Percentiles rank a stretch among this genome's conserved stretches.
These are phyloP conservation scores for Yamadazyma mexicana DNA, from an alignment of 1,139 yeast genomes.

Conservation along the genomic window DNA sequence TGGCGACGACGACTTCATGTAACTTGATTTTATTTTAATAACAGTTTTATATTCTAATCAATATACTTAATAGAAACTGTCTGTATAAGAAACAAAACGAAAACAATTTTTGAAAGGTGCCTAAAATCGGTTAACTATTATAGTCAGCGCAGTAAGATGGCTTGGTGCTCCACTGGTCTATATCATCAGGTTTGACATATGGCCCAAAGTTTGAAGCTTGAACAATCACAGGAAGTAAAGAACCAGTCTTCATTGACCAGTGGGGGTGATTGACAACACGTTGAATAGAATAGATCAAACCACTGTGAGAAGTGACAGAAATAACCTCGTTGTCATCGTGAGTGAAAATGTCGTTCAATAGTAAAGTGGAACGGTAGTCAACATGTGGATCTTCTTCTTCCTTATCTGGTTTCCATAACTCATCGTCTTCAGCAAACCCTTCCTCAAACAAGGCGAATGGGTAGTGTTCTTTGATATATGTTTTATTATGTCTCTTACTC, in stretches of 20 bases:
- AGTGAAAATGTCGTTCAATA: constrained; percentile 32
- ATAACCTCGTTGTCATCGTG: constrained; percentile 26
- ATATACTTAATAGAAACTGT: background rate
- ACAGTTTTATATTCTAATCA: background rate
- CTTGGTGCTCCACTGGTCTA: constrained; percentile 17
- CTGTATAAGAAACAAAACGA: no score
- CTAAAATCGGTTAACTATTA: background rate
- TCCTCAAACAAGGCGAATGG: constrained; percentile 29
- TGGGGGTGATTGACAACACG: constrained; percentile 27
- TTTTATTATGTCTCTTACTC: constrained; percentile 32
- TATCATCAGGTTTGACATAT: constrained; percentile 13
- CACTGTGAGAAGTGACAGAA: constrained; percentile 37
- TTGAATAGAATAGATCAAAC: constrained; percentile 31
- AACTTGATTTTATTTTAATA: constrained; percentile 13
- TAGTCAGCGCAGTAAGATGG: constrained; percentile 13
- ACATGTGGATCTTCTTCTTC: constrained; percentile 30
- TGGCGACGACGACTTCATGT: constrained; percentile 90
- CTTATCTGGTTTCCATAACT: constrained; percentile 24
- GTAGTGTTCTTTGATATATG: constrained; percentile 23
- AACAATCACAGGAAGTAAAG: constrained; percentile 22
- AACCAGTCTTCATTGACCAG: constrained; percentile 22
- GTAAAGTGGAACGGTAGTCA: constrained; percentile 26
- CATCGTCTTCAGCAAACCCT: constrained; percentile 29
- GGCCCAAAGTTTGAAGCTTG: constrained; percentile 13
- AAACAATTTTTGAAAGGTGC: no score